Evolutionary conservation across 1,284 basidiomycete species (phyloP).

Genomic region (Ceratobasidium sp.): DNA sequence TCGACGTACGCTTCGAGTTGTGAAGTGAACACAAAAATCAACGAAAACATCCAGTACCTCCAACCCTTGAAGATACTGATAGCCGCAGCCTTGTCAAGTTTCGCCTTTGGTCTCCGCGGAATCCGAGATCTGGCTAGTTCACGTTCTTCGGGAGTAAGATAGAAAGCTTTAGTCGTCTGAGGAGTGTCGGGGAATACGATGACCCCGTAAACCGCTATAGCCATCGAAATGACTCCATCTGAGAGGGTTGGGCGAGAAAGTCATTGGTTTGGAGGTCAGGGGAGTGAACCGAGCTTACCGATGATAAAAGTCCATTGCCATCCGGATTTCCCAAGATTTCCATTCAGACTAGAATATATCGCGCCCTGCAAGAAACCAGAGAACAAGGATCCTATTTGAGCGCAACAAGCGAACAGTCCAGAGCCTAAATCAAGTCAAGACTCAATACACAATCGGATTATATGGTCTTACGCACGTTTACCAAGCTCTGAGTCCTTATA

Average conservation of each 20-base stretch:
- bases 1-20: constrained; percentile 40
- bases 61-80: constrained; percentile 29
- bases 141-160: constrained; percentile 62
- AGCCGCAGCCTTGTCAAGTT: constrained; percentile 7
- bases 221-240: constrained; percentile 79
- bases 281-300: neutral
- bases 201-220: constrained; percentile 80
- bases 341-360: constrained; percentile 33
- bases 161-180: constrained; percentile 74
- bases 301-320: constrained; percentile 46
- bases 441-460: neutral
- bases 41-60: constrained; percentile 45
- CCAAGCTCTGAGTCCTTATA: constrained; percentile 42
- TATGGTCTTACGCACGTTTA: constrained; percentile 13
- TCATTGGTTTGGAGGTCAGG: no score
- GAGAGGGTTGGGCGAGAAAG: no score
- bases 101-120: constrained; percentile 3
- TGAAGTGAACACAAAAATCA: constrained; percentile 29
- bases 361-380: constrained; percentile 43
- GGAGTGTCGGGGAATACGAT: constrained; percentile 80
- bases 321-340: constrained; percentile 35
- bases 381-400: constrained; percentile 36
- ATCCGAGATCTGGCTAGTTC: constrained; percentile 24
- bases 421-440: constrained; percentile 11
- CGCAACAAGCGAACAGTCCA: constrained; percentile 34